Evolutionary conservation across 2,329 filamentous ascomycete genomes (phyloP), one percentile per base, ranked within the genome.

Genomic region (Penicillium crustosum): DNA sequence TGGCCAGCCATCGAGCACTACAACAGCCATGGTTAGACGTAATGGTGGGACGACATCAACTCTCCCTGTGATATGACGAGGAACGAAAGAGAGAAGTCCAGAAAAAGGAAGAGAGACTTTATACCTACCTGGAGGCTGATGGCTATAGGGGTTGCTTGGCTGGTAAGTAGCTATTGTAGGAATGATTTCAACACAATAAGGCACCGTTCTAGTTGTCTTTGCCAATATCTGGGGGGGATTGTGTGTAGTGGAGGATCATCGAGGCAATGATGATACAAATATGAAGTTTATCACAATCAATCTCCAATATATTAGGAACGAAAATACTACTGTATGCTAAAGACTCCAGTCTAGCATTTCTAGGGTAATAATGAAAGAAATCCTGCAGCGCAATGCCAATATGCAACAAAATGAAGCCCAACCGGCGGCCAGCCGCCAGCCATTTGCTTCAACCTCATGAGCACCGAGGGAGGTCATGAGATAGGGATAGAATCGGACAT

Each of bases 361-460:
- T 36, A 36, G 15, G 31, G 15, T 35, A 49, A 49, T 7, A 25
- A 8, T 2, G 19, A 23, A 36, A 7, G 6, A 8, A 25, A 49
- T 35, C 49, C 21, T 17, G 23, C 39, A 47, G 61, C 52, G 51
- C 49, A 27, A 53, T 48, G 42, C 49, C 47, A 43, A 45, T 42
- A 41, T 38, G 23, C n/a, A 29, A 39, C 12, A 43, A 36, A 25
- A n/a, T 13, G 4, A 39, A 35, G 13, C 49, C 4, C n/a, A 31
- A 36, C 42, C 43, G 10, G 43, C 42, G 43, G 48, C 42, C 43
- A 49, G 43, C 15, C 52, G 23, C 41, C 41, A 10, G 41, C 5
- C 6, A 27, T 7, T 17, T 12, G 33, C 15, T 35, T 53, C n/a
- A 19, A 47, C 41, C 21, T 25, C 50, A 19, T 33, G 8, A 17